Percentiles rank a stretch among this genome's conserved stretches.
phyloP scores from a whole-genome alignment of 2,329 filamentous ascomycete species.

The Periglandula ipomoeae region DNA sequence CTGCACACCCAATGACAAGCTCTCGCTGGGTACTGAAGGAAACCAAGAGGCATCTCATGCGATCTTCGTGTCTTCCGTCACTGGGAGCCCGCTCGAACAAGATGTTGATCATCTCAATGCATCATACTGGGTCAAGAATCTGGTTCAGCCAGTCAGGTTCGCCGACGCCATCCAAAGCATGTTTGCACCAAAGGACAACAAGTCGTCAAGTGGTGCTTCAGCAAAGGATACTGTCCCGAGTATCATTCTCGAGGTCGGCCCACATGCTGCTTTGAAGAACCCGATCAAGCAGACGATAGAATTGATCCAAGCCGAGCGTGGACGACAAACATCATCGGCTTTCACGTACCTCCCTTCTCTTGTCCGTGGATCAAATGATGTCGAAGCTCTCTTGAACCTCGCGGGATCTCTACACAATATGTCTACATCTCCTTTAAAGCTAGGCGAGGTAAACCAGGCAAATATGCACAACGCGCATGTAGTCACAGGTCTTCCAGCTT shows the following conservation, averaged over 20 bases:
- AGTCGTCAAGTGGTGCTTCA: not conserved
- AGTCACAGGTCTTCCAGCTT: slow-evolving; percentile 17
- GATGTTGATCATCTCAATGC: not conserved
- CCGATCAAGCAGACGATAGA: slow-evolving; percentile 32
- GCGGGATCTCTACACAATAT: slow-evolving; percentile 31
- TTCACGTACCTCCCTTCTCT: slow-evolving; percentile 10
- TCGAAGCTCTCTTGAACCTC: slow-evolving; percentile 16
- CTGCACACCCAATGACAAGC: not conserved
- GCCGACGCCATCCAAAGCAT: slow-evolving; percentile 7
- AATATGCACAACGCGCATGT: slow-evolving; percentile 3
- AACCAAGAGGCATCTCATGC: not conserved
- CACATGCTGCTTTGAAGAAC: slow-evolving; percentile 34
- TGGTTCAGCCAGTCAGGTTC: slow-evolving; percentile 19
- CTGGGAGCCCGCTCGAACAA: not conserved
- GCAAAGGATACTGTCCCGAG: not conserved
- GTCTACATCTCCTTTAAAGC: slow-evolving; percentile 27
- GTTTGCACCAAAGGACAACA: not conserved
- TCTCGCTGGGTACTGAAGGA: not conserved
- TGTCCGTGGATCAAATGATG: slow-evolving; percentile 8
- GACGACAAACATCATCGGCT: not conserved
- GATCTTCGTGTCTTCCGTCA: slow-evolving; percentile 7
- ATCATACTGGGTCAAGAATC: slow-evolving; percentile 17
- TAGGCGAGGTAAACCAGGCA: slow-evolving; percentile 31
- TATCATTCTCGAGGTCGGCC: slow-evolving; percentile 34
- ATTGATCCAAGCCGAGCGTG: slow-evolving; percentile 16